Conservation (phyloP, 78 protist genomes). For the Polysphondylium violaceum region DNA sequence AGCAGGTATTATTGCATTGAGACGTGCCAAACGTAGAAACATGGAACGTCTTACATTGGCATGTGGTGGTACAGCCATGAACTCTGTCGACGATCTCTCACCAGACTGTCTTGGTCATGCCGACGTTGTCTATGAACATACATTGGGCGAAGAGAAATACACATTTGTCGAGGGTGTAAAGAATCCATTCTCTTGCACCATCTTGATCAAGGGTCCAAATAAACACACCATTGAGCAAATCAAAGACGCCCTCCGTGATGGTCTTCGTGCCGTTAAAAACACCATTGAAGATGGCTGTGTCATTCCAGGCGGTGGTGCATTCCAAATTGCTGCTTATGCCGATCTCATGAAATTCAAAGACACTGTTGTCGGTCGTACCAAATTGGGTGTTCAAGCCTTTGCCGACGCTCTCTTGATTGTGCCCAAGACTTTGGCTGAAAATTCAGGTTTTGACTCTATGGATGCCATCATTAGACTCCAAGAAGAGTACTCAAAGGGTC, state of each 20-base stretch:
- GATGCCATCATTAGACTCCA: slow-evolving; percentile 92
- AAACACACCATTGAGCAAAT: slow-evolving; percentile 97
- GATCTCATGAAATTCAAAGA: slow-evolving; percentile 88
- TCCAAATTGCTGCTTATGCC: slow-evolving; percentile 91
- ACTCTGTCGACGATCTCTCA: slow-evolving; percentile 95
- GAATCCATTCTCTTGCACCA: slow-evolving; percentile 97
- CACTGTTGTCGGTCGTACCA: slow-evolving; percentile 80
- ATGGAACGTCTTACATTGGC: slow-evolving; percentile 98
- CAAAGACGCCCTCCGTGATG: slow-evolving; percentile 99
- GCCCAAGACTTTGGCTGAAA: slow-evolving; percentile 98
- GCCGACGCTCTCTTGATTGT: slow-evolving; percentile 98
- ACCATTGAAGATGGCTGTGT: slow-evolving; percentile 94
- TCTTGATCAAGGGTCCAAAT: slow-evolving; percentile 98
- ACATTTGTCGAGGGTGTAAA: slow-evolving; percentile 98
- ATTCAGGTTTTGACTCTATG: slow-evolving; percentile 96
- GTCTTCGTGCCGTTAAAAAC: slow-evolving; percentile 99
- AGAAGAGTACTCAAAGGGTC: slow-evolving; percentile 87
- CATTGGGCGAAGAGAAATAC: slow-evolving; percentile 99
- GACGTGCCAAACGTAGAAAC: slow-evolving; percentile 99
- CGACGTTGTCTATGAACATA: slow-evolving; percentile 95
- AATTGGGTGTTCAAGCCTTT: slow-evolving; percentile 95
- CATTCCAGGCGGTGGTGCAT: slow-evolving; percentile 99
- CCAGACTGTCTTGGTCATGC: slow-evolving; percentile 96
- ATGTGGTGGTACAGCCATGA: slow-evolving; percentile 99
- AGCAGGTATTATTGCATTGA: slow-evolving; percentile 97